Evolutionary conservation across 1,284 basidiomycete species (phyloP).

Genomic region (Puccinia triticina): DNA sequence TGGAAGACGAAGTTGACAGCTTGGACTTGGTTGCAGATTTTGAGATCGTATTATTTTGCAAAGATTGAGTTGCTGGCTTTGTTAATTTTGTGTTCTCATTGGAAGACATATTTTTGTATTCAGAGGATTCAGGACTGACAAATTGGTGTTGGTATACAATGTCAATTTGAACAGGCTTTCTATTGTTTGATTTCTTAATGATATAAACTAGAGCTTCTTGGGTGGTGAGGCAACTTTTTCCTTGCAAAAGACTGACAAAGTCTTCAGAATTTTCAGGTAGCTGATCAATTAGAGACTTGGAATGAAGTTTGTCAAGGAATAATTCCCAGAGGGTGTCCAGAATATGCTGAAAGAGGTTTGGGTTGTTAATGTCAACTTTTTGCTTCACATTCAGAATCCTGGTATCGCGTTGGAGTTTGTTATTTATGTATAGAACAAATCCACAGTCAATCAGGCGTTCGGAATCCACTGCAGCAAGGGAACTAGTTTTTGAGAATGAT

Average conservation of each 20-base stretch:
- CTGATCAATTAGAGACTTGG: neutral
- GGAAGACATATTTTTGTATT: neutral
- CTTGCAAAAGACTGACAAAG: neutral
- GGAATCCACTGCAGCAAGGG: neutral
- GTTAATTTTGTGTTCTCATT: neutral
- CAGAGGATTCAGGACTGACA: neutral
- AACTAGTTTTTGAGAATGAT: neutral
- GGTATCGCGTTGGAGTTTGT: neutral
- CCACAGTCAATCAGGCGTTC: constrained; percentile 3
- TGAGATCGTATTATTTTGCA: no score
- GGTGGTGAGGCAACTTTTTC: neutral
- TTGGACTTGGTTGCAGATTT: no score
- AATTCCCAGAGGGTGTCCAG: neutral
- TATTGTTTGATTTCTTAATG: neutral
- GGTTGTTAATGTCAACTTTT: neutral
- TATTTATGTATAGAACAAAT: neutral
- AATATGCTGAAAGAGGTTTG: neutral
- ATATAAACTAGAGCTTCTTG: neutral
- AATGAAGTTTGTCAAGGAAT: neutral
- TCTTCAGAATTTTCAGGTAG: neutral
- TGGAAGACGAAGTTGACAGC: no score
- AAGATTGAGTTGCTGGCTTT: neutral
- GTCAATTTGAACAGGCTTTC: constrained; percentile 8
- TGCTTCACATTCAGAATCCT: neutral
- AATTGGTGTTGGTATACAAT: neutral